These are phyloP conservation scores for Pseudoturritis turrita DNA, from an alignment of 345 rosid genomes.

Conservation along the genomic window DNA sequence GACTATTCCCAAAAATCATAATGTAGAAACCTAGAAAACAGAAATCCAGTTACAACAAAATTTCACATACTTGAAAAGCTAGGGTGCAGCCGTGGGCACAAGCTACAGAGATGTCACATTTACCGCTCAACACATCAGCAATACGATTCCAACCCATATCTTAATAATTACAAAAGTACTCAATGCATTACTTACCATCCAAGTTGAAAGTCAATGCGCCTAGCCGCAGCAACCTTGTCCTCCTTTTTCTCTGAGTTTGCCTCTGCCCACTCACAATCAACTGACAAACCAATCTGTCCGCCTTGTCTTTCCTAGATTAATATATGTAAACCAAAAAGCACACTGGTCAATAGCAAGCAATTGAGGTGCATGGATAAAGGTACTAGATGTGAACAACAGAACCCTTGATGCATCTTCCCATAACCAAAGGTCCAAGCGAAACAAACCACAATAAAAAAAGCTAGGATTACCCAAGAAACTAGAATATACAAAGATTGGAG, in stretches of 20 bases:
- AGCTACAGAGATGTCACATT: too few species aligned
- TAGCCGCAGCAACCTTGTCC: slow-evolving; percentile 56
- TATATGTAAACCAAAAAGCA: background rate
- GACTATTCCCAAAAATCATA: background rate
- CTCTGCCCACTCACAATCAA: slow-evolving; percentile 75
- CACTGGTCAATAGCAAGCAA: background rate
- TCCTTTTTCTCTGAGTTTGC: slow-evolving; percentile 55
- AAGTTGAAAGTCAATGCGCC: slow-evolving; percentile 81
- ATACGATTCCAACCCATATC: background rate
- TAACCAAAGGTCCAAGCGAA: background rate
- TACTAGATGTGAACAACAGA: background rate
- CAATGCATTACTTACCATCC: slow-evolving; percentile 59
- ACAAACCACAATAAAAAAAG: background rate
- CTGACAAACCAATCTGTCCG: slow-evolving; percentile 73
- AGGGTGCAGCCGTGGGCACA: too few species aligned
- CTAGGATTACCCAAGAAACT: background rate
- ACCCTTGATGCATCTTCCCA: background rate
- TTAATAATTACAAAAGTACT: background rate
- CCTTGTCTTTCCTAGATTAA: slow-evolving; percentile 58
- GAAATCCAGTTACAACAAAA: background rate
- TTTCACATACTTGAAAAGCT: too few species aligned
- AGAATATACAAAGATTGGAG: background rate
- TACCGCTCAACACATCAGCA: background rate
- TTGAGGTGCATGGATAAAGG: background rate
- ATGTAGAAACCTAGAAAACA: background rate